Base-by-base conservation (phyloP, 2,329 filamentous ascomycete species). In the Elsinoe australis region DNA sequence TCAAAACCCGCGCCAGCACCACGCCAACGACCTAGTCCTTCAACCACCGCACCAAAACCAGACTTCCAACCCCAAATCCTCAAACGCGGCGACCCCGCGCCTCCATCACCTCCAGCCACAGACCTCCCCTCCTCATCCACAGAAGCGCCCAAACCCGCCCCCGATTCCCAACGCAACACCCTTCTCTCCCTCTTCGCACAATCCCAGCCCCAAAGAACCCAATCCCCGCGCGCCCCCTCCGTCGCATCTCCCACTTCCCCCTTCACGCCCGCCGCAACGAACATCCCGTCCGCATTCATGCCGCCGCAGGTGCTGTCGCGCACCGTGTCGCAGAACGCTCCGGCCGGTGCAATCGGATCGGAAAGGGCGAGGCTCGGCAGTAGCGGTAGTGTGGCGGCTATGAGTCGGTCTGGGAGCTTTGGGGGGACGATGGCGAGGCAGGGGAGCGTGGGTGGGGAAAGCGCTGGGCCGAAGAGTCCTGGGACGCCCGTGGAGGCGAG, bases 401-500 rank as follows among this genome's bases (percentile, higher is more conserved):
- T 44, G 26, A 44, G 39, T 26, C 39, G 39, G 9, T 24, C 24
- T 31, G 39, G 39, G 14, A 44, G 51, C 52, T 4, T 57, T 51
- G 21, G 49, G 49, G 17, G 49, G 45, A 24, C 4, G 39, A 15
- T 14, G 39, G 39, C 9, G 24, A 44, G 15, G 7, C 15, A 21
- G 39, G 39, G 26, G 12, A 29, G 26, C 12, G 26, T 22, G 7
- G 24, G 26, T 14, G 38, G 12, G n/a, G n/a, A n/a, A 7, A 18
- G 32, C 32, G 54, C 54, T 34, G 35, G 46, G 5, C 46, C 36
- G 10, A 59, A 52, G 18, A 33, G 52, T 49, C 49, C 52, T 19
- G 38, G 39, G 8, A 60, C 60, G 22, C 58, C 60, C 5, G 57
- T 58, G 12, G 59, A 64, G 51, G 56, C 56, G 7, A 64, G 62